phyloP scores from a whole-genome alignment of 768 basidiomycete genomes.

The Clitopilus hobsonii region DNA sequence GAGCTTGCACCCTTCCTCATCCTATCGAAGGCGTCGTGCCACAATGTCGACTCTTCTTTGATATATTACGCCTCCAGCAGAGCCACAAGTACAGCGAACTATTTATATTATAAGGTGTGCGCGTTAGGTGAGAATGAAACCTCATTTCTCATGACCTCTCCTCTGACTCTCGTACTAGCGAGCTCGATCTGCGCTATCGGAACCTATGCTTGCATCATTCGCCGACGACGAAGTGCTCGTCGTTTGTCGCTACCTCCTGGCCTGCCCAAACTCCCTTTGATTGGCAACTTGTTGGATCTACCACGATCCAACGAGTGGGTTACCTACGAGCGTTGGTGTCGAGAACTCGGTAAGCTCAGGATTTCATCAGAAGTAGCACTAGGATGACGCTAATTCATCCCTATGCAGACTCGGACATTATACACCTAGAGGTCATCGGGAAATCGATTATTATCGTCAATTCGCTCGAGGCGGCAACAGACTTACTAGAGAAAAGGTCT shows the following conservation, averaged over 20 bases:
- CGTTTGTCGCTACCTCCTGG: constrained; percentile 28
- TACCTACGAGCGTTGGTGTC: background rate
- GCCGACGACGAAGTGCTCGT: too few relatives aligned
- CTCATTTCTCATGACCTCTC: too few relatives aligned
- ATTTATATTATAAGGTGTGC: too few relatives aligned
- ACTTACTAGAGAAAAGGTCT: constrained; percentile 39
- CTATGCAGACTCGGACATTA: constrained; percentile 20
- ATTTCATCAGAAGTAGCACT: background rate
- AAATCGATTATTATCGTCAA: constrained; percentile 25
- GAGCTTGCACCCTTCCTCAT: too few relatives aligned
- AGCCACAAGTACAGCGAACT: too few relatives aligned
- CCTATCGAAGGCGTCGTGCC: too few relatives aligned
- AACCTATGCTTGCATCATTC: too few relatives aligned
- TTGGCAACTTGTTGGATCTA: constrained; percentile 29
- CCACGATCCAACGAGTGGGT: constrained; percentile 20
- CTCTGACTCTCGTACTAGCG: too few relatives aligned
- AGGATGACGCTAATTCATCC: background rate
- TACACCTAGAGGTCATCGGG: constrained; percentile 22
- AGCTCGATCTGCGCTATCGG: too few relatives aligned
- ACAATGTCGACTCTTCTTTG: too few relatives aligned
- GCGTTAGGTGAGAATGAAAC: too few relatives aligned
- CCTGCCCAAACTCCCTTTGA: constrained; percentile 33
- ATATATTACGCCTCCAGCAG: too few relatives aligned
- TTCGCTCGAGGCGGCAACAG: constrained; percentile 28
- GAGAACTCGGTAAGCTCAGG: background rate